These are phyloP conservation scores for Diaporthe batatas DNA, from an alignment of 2,329 filamentous ascomycete species.

Conservation along the genomic window DNA sequence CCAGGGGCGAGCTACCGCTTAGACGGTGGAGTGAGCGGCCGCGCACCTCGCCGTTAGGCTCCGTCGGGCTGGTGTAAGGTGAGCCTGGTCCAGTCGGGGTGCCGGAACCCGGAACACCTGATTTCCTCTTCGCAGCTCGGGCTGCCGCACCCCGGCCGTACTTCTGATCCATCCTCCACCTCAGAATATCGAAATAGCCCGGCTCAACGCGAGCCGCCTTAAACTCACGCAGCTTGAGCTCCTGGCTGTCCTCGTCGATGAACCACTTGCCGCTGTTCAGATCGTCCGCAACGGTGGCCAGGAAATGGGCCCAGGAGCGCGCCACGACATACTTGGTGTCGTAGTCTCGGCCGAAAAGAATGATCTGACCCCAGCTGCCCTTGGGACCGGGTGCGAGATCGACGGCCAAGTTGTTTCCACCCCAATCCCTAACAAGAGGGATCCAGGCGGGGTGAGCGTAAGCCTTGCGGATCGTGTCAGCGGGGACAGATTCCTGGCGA, in stretches of 20 bases:
- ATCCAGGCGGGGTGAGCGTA: constrained; percentile 98
- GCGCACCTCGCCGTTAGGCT: constrained; percentile 70
- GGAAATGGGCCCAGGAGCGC: constrained; percentile 88
- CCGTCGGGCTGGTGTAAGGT: constrained; percentile 76
- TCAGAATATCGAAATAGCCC: constrained; percentile 91
- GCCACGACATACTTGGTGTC: constrained; percentile 98
- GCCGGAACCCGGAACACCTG: constrained; percentile 57
- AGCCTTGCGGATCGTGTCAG: constrained; percentile 87
- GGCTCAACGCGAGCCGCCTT: constrained; percentile 91
- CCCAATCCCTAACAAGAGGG: constrained; percentile 95
- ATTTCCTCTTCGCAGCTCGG: constrained; percentile 66
- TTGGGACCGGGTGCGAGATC: constrained; percentile 91
- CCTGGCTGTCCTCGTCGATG: constrained; percentile 91
- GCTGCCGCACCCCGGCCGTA: constrained; percentile 71
- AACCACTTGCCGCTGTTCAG: constrained; percentile 89
- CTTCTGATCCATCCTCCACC: constrained; percentile 97
- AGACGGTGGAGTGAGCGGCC: constrained; percentile 80
- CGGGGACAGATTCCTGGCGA: constrained; percentile 89
- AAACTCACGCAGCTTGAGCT: constrained; percentile 94
- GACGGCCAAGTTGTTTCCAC: constrained; percentile 95
- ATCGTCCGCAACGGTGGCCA: constrained; percentile 91
- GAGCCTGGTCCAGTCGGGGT: constrained; percentile 66
- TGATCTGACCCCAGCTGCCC: constrained; percentile 96
- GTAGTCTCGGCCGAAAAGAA: constrained; percentile 96
- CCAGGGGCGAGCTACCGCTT: constrained; percentile 72